Conservation (phyloP, 257 asterid species). For the Gentiana dahurica region DNA sequence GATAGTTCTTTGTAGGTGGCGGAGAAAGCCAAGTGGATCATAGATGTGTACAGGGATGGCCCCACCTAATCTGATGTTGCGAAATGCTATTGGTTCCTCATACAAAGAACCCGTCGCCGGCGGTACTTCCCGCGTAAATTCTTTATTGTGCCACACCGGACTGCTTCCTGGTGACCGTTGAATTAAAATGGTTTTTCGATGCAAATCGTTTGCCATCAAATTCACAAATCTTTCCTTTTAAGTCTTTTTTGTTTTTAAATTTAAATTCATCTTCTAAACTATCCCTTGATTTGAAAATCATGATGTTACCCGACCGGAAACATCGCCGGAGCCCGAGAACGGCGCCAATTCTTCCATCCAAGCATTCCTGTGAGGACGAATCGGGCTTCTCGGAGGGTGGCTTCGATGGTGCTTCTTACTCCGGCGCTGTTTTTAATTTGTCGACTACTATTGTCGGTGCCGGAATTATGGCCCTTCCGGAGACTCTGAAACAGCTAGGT, state of each 20-base stretch:
- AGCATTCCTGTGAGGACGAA: conserved; percentile 18
- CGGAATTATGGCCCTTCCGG: conserved; percentile 89
- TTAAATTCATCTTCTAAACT: neutral
- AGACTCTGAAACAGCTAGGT: conserved; percentile 72
- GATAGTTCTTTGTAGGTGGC: no score
- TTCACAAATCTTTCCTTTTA: neutral
- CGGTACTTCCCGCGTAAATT: no score
- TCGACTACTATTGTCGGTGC: conserved; percentile 86
- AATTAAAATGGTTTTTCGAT: neutral
- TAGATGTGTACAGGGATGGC: no score
- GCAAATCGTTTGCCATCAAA: no score
- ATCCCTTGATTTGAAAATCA: conserved; percentile 7
- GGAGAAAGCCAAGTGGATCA: no score
- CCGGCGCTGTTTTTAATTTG: conserved; percentile 78
- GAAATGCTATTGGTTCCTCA: no score
- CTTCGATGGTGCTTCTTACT: conserved; percentile 49
- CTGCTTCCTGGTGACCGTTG: neutral
- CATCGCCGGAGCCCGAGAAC: conserved; percentile 62
- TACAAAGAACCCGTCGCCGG: no score
- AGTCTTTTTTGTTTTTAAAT: neutral
- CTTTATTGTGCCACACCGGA: no score
- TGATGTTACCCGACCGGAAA: conserved; percentile 51
- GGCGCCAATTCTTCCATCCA: conserved; percentile 47
- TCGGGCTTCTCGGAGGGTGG: conserved; percentile 11
- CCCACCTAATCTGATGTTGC: no score